Evolutionary conservation across 495 filamentous ascomycete species (phyloP).

Genomic region (Oidiodendron maius): DNA sequence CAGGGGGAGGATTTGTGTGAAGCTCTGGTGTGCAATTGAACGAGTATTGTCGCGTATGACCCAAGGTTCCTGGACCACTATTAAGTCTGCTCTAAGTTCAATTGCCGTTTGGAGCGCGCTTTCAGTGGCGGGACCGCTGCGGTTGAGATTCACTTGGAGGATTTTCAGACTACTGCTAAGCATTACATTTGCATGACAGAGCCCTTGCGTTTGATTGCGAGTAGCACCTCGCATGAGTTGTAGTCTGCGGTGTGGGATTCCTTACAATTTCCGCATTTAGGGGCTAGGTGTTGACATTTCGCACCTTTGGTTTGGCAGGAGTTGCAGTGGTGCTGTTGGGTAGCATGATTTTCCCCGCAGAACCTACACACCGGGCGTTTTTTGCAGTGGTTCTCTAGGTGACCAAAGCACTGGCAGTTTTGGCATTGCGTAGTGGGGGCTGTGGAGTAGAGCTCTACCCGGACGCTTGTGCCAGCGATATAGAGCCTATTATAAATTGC

Average conservation of each 20-base stretch:
- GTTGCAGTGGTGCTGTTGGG: not conserved
- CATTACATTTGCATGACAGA: too few relatives aligned
- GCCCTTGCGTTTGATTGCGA: not conserved
- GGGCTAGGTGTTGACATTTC: not conserved
- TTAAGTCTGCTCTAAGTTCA: not conserved
- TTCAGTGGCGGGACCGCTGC: too few relatives aligned
- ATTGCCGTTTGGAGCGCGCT: too few relatives aligned
- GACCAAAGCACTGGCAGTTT: not conserved
- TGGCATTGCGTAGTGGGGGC: not conserved
- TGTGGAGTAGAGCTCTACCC: not conserved
- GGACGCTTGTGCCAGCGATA: not conserved
- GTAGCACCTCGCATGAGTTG: not conserved
- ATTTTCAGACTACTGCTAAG: too few relatives aligned
- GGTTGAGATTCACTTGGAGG: too few relatives aligned
- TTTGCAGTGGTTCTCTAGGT: not conserved
- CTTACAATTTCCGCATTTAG: not conserved
- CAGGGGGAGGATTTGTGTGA: not conserved
- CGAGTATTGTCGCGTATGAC: not conserved
- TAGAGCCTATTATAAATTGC: not conserved
- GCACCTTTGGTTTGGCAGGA: not conserved
- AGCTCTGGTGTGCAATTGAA: not conserved
- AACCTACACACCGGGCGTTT: too few relatives aligned
- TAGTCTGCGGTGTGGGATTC: not conserved
- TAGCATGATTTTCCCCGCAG: not conserved
- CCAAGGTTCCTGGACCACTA: not conserved